Evolutionary conservation across 495 filamentous ascomycete genomes (phyloP), one percentile per base, ranked within the genome.

Genomic region (Oidiodendron maius): DNA sequence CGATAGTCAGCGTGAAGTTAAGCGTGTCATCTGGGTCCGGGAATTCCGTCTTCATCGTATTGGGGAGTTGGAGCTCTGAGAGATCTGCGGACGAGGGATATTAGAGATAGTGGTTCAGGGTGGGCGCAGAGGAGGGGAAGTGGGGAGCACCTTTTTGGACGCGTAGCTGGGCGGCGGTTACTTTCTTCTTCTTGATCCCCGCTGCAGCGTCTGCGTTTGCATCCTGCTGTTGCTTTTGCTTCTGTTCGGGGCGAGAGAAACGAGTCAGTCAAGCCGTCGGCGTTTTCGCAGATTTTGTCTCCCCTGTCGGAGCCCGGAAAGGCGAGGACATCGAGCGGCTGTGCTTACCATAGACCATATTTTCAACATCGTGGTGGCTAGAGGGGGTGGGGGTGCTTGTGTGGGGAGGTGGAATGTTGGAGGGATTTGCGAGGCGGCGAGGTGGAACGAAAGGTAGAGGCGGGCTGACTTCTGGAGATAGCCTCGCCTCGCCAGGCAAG

Each of bases 331-430:
- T 25, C 16, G 18, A 16, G 13, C 16, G 13, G n/a, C n/a, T 28
- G 12, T 17, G 46, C 79, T 38, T 73, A 95, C 91, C 91, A 98
- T 96, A 65, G 90, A 95, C 93, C 93, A 98, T 75, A 98, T 95
- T 68, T 98, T 98, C 73, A 96, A 75, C 93, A 98, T 98, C 58
- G 67, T 89, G 80, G 50, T 63, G 48, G 50, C 21, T 16, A 9
- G 28, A n/a, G 28, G n/a, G 28, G n/a, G 28, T n/a, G 28, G 28
- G 8, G 28, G 28, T 8, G n/a, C 9, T 8, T 21, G 38, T 40
- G 3, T 40, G 38, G 12, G 20, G 15, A 21, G 4, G 11, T 5
- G 35, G 35, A 6, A 18, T 15, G 35, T 5, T 9, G 20, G 38
- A 4, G n/a, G 12, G 20, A 20, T 15, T 3, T 40, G 38, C 5